These are phyloP conservation scores for Diaporthe velutina DNA, from an alignment of 2,329 filamentous ascomycete species.

Conservation along the genomic window DNA sequence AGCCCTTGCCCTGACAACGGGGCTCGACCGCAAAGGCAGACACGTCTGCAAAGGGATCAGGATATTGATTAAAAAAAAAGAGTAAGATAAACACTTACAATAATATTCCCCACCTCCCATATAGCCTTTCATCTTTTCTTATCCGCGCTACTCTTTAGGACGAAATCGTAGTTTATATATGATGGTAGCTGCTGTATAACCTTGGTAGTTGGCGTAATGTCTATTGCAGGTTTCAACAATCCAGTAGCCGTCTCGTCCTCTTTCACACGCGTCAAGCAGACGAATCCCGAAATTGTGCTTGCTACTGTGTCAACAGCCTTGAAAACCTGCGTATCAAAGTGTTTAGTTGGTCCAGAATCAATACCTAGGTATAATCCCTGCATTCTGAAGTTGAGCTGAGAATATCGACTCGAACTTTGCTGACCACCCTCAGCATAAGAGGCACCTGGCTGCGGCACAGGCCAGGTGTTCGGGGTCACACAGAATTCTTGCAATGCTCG, in stretches of 20 bases:
- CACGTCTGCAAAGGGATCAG: not conserved
- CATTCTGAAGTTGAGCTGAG: too few species aligned
- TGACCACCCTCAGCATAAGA: too few species aligned
- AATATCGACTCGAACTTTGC: too few species aligned
- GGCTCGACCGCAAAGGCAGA: conserved; percentile 6
- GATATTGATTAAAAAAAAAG: too few species aligned
- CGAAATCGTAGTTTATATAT: not conserved
- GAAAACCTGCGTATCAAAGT: not conserved
- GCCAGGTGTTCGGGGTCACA: too few species aligned
- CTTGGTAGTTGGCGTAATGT: not conserved
- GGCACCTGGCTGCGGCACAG: too few species aligned
- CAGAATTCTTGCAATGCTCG: too few species aligned
- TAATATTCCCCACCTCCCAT: not conserved
- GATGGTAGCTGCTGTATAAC: not conserved
- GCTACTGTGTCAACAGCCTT: not conserved
- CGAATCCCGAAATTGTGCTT: not conserved
- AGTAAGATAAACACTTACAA: not conserved
- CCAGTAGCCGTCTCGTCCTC: not conserved
- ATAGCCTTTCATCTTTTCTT: not conserved
- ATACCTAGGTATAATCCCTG: too few species aligned
- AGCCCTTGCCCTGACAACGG: not conserved
- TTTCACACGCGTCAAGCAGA: not conserved
- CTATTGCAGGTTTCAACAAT: not conserved
- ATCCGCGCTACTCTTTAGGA: not conserved
- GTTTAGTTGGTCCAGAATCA: too few species aligned